Percentiles rank a stretch among this genome's conserved stretches.
Evolutionary conservation across 768 basidiomycete species (phyloP).

Genomic region (Cystoderma amianthinum): DNA sequence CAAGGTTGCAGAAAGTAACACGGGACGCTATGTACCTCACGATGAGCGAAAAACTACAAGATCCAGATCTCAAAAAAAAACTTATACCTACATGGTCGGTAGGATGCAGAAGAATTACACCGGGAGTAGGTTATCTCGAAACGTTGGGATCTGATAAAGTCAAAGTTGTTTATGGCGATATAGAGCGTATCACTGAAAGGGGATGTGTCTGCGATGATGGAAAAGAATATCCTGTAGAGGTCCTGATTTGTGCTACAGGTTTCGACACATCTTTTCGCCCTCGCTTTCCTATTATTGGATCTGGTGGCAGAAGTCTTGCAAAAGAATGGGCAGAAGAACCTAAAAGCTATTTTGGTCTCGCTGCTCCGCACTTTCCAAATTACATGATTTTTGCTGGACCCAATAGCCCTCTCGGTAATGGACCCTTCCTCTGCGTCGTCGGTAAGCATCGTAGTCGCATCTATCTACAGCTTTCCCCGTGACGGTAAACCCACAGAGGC

Average conservation of each 20-base stretch:
- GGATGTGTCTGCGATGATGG: slow-evolving; percentile 22
- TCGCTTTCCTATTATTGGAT: slow-evolving; percentile 23
- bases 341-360: slow-evolving; percentile 21
- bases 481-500: slow-evolving; percentile 13
- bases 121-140: slow-evolving; percentile 25
- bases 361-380: slow-evolving; percentile 23
- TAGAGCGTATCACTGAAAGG: slow-evolving; percentile 18
- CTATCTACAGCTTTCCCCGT: neutral
- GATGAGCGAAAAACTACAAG: slow-evolving; percentile 35
- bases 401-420: slow-evolving; percentile 26
- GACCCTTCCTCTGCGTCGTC: slow-evolving; percentile 24
- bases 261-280: slow-evolving; percentile 25
- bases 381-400: slow-evolving; percentile 25
- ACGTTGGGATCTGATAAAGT: slow-evolving; percentile 21
- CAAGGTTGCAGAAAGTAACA: slow-evolving; percentile 21
- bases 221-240: slow-evolving; percentile 21
- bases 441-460: neutral
- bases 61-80: slow-evolving; percentile 34
- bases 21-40: slow-evolving; percentile 16
- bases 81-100: slow-evolving; percentile 25
- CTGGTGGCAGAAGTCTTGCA: slow-evolving; percentile 14
- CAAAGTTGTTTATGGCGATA: slow-evolving; percentile 19
- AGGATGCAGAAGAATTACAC: slow-evolving; percentile 26
- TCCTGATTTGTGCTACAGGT: slow-evolving; percentile 29
- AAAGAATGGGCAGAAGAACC: slow-evolving; percentile 25